Conservation (phyloP, 345 rosid genomes). For the Psidium friedrichsthalianum region DNA sequence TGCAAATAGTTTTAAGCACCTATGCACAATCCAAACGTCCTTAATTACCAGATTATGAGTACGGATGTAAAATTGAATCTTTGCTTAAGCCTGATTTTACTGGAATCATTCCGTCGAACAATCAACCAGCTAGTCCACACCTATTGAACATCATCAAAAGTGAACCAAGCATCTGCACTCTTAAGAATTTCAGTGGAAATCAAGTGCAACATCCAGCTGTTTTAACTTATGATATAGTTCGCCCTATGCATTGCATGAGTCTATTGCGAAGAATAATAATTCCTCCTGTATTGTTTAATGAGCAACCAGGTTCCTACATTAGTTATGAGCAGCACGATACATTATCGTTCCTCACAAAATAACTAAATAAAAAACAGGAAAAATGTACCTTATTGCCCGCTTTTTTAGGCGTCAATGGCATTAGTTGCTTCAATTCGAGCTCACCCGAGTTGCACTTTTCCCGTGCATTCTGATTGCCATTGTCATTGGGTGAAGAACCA, state of each 20-base stretch:
- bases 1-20: background rate
- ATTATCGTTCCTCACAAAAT: background rate
- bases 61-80: background rate
- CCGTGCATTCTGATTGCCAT: constrained; percentile 2
- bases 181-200: background rate
- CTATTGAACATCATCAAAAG: background rate
- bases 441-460: constrained; percentile 28
- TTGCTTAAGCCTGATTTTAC: background rate
- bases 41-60: background rate
- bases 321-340: background rate
- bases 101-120: background rate
- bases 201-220: background rate
- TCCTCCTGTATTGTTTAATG: background rate
- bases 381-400: constrained; percentile 32
- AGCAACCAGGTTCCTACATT: background rate
- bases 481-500: background rate
- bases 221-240: background rate
- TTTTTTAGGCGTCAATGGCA: constrained; percentile 11
- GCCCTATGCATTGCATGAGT: background rate
- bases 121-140: background rate
- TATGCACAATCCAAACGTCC: background rate
- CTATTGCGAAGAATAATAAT: background rate
- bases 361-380: background rate
- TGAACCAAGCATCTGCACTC: background rate
- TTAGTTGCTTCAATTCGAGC: constrained; percentile 11